Conservation (phyloP, 345 rosid species). For the Mangifera indica region DNA sequence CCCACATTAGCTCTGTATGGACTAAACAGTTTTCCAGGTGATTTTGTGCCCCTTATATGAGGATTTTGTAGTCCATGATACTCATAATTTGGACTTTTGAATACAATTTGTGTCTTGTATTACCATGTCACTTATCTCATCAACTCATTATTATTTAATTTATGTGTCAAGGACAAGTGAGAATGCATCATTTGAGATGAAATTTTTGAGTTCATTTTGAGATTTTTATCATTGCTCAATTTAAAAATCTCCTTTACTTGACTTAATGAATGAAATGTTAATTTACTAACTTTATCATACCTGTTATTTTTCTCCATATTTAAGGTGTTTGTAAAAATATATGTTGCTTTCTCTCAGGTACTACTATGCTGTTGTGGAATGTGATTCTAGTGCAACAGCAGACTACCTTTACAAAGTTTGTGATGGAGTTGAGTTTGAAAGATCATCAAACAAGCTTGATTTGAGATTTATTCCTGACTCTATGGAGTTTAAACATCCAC, state of each 20-base stretch:
- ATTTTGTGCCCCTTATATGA: too few species aligned
- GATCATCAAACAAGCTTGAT: constrained; percentile 90
- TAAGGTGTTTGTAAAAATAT: background rate
- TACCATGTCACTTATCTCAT: too few species aligned
- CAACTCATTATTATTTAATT: too few species aligned
- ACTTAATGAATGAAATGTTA: background rate
- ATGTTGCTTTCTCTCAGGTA: constrained; percentile 46
- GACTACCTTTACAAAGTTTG: constrained; percentile 76
- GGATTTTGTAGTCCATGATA: too few species aligned
- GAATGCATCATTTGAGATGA: too few species aligned
- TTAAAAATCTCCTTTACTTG: background rate
- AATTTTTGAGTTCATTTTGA: too few species aligned
- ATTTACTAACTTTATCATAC: background rate
- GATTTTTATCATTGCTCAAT: background rate
- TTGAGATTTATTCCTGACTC: constrained; percentile 90
- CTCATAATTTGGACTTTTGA: too few species aligned
- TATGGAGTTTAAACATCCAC: constrained; percentile 85
- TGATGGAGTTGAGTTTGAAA: constrained; percentile 88
- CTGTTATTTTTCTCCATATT: background rate
- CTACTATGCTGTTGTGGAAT: constrained; percentile 80
- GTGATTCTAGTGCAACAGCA: constrained; percentile 81
- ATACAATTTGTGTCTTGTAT: too few species aligned
- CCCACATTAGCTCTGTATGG: too few species aligned
- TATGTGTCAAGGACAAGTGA: too few species aligned
- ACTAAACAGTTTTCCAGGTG: too few species aligned